Conservation (phyloP, 192 early-diverging fungal genomes). For the Gigaspora rosea region DNA sequence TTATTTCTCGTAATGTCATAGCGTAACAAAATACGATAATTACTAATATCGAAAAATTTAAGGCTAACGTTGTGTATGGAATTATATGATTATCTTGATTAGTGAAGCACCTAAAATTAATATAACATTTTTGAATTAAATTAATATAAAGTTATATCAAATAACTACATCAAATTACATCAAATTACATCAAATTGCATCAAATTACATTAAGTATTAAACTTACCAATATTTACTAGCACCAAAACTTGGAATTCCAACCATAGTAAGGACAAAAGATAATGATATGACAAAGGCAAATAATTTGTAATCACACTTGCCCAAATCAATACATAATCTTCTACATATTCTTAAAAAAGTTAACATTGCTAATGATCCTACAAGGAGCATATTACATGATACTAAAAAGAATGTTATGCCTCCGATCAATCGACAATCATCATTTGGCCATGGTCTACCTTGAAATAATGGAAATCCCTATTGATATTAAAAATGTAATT, state of each 20-base stretch:
- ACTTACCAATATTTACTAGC: constrained; percentile 24
- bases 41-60: constrained; percentile 1
- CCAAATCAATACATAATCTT: constrained; percentile 1
- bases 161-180: too few relatives aligned
- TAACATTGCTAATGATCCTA: not conserved
- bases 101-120: constrained; percentile 22
- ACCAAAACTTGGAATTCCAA: constrained; percentile 13
- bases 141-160: too few relatives aligned
- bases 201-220: too few relatives aligned
- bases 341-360: constrained; percentile 21
- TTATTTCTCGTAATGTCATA: not conserved
- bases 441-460: not conserved
- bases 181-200: too few relatives aligned
- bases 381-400: constrained; percentile 2
- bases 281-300: not conserved
- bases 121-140: too few relatives aligned
- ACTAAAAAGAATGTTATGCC: constrained; percentile 11
- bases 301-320: constrained; percentile 4
- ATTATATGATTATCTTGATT: not conserved
- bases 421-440: constrained; percentile 1
- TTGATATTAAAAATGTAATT: too few relatives aligned
- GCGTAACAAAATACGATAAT: not conserved
- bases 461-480: not conserved
- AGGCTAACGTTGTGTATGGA: not conserved
- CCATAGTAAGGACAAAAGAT: not conserved